Conservation (phyloP, 208 protist genomes). For the Pavlovales sp. region DNA sequence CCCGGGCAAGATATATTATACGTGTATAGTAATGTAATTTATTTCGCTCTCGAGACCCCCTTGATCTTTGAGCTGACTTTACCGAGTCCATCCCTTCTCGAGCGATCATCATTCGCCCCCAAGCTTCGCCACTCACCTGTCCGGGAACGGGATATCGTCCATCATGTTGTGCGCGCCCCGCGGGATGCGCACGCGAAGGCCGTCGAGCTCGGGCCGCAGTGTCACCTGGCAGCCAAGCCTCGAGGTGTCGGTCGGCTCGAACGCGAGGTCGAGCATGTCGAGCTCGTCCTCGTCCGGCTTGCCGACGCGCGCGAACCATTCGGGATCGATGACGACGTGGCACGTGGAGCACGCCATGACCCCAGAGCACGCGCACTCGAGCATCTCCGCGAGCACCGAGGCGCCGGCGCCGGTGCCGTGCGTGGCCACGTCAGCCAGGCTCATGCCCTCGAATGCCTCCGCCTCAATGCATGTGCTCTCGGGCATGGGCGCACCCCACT, state of each 20-base stretch:
- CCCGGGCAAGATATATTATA: too few relatives aligned
- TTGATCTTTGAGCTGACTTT: too few relatives aligned
- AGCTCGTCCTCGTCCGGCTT: constrained; percentile 80
- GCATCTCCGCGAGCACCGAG: not conserved
- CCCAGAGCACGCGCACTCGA: constrained; percentile 65
- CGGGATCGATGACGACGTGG: constrained; percentile 83
- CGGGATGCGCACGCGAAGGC: not conserved
- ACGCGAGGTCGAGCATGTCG: constrained; percentile 63
- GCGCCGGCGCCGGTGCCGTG: not conserved
- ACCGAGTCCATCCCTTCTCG: too few relatives aligned
- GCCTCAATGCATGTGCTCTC: not conserved
- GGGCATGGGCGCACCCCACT: not conserved
- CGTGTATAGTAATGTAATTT: too few relatives aligned
- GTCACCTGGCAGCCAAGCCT: constrained; percentile 33
- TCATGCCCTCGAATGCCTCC: not conserved
- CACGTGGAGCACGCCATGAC: constrained; percentile 92
- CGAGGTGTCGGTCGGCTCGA: constrained; percentile 51
- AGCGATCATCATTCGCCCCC: too few relatives aligned
- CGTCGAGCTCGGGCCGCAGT: not conserved
- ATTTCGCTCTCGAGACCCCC: too few relatives aligned
- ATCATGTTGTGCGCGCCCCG: not conserved
- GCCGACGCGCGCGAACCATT: constrained; percentile 75
- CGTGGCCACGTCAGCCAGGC: not conserved
- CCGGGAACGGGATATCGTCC: not conserved
- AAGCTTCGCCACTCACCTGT: too few relatives aligned